Evolutionary conservation across 805 yeast genomes (phyloP).

Genomic region (Komagataella pastoris): DNA sequence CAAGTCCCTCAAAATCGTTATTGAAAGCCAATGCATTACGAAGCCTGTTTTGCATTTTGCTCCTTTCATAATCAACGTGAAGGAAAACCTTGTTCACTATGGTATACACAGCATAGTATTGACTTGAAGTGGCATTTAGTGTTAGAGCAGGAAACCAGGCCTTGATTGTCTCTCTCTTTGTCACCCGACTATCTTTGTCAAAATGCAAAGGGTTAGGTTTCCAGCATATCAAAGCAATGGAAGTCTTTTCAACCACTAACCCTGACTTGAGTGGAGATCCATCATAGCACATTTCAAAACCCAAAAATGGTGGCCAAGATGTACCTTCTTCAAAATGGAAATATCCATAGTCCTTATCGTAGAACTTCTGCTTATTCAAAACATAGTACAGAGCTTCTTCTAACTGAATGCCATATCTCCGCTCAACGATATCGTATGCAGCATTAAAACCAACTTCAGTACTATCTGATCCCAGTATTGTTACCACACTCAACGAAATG

Average conservation of each 20-base stretch:
- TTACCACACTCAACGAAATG: slow-evolving; percentile 52
- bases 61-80: slow-evolving; percentile 60
- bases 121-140: slow-evolving; percentile 58
- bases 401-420: slow-evolving; percentile 55
- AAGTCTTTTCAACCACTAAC: slow-evolving; percentile 49
- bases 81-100: slow-evolving; percentile 52
- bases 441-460: slow-evolving; percentile 20
- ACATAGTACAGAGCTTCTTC: slow-evolving; percentile 63
- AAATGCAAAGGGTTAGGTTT: slow-evolving; percentile 27
- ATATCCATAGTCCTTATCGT: slow-evolving; percentile 8
- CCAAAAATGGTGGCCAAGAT: slow-evolving; percentile 96
- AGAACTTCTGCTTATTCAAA: slow-evolving; percentile 37
- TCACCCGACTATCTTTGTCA: slow-evolving; percentile 4
- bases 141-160: slow-evolving; percentile 61
- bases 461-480: slow-evolving; percentile 37
- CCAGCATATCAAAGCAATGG: slow-evolving; percentile 49
- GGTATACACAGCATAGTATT: slow-evolving; percentile 54
- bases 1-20: slow-evolving; percentile 52
- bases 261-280: slow-evolving; percentile 27
- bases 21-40: slow-evolving; percentile 50
- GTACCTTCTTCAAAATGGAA: slow-evolving; percentile 25
- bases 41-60: slow-evolving; percentile 40
- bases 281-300: slow-evolving; percentile 54
- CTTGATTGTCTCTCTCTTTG: slow-evolving; percentile 29
- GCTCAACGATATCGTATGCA: slow-evolving; percentile 18